phyloP scores from a whole-genome alignment of 2,329 filamentous ascomycete species.

The Fusarium sp. region DNA sequence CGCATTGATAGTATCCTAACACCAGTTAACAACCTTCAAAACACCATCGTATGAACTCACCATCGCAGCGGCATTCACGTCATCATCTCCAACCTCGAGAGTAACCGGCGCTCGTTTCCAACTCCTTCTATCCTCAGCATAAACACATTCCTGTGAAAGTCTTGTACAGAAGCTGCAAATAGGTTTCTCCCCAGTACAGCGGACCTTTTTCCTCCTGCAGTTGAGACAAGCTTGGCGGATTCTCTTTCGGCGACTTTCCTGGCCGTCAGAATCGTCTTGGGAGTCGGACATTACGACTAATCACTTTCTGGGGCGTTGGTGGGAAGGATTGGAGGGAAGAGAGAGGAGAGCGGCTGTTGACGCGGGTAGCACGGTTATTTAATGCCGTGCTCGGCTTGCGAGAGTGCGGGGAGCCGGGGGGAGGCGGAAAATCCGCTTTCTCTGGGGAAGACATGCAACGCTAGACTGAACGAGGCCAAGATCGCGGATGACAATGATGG shows the following conservation, averaged over 20 bases:
- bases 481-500: not conserved
- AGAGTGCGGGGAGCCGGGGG: not conserved
- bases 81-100: not conserved
- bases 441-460: not conserved
- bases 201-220: conserved; percentile 22
- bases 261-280: conserved; percentile 18
- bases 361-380: conserved; percentile 18
- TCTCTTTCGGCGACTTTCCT: conserved; percentile 19
- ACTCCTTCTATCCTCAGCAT: conserved; percentile 20
- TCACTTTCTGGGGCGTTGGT: not conserved
- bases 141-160: conserved; percentile 9
- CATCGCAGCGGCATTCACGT: not conserved
- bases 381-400: conserved; percentile 5
- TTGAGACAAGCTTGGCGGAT: conserved; percentile 25
- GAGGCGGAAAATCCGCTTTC: not conserved
- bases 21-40: not conserved
- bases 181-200: conserved; percentile 20
- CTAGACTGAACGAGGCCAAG: not conserved
- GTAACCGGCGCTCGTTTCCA: not conserved
- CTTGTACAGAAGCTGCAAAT: conserved; percentile 19
- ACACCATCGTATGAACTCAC: not conserved
- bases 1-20: conserved; percentile 2
- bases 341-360: not conserved
- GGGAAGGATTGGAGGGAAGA: not conserved
- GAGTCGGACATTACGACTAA: conserved; percentile 8